Evolutionary conservation across 2,329 filamentous ascomycete genomes (phyloP).

Genomic region (Neonectria coccinea): DNA sequence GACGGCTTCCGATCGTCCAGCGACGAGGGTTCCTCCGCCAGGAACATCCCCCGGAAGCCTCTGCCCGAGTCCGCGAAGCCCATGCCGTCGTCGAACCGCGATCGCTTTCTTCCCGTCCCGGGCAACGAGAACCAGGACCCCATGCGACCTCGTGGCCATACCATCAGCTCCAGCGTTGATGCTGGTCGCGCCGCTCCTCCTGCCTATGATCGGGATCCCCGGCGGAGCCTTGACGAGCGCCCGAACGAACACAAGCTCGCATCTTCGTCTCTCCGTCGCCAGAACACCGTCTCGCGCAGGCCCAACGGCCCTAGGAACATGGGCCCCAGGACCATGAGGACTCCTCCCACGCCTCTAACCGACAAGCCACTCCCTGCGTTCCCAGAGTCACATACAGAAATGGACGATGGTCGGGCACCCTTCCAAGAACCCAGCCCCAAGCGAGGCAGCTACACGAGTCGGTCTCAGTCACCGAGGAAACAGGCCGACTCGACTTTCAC

Average conservation of each 20-base stretch:
- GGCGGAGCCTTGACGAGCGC: conserved; percentile 22
- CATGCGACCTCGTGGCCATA: conserved; percentile 33
- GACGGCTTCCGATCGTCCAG: conserved; percentile 56
- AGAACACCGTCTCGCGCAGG: conserved; percentile 43
- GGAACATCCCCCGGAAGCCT: conserved; percentile 66
- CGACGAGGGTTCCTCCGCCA: conserved; percentile 55
- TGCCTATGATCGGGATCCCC: conserved; percentile 26
- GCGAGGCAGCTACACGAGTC: conserved; percentile 18
- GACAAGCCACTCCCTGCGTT: conserved; percentile 32
- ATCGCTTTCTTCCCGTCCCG: conserved; percentile 34
- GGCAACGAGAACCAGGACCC: conserved; percentile 29
- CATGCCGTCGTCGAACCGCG: conserved; percentile 41
- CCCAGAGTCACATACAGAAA: conserved; percentile 20
- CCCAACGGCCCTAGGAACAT: conserved; percentile 46
- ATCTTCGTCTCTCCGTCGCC: conserved; percentile 27
- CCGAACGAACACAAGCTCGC: conserved; percentile 7
- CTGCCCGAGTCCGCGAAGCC: conserved; percentile 53
- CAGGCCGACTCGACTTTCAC: conserved; percentile 48
- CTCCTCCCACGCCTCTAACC: conserved; percentile 13
- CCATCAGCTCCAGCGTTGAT: conserved; percentile 39
- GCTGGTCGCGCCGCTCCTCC: conserved; percentile 22
- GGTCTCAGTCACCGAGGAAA: conserved; percentile 56
- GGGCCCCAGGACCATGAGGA: conserved; percentile 35
- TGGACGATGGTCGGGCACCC: conserved; percentile 28
- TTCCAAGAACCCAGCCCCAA: conserved; percentile 11